phyloP scores from a whole-genome alignment of 371 early-diverging fungal species.

The Choanephora cucurbitarum region DNA sequence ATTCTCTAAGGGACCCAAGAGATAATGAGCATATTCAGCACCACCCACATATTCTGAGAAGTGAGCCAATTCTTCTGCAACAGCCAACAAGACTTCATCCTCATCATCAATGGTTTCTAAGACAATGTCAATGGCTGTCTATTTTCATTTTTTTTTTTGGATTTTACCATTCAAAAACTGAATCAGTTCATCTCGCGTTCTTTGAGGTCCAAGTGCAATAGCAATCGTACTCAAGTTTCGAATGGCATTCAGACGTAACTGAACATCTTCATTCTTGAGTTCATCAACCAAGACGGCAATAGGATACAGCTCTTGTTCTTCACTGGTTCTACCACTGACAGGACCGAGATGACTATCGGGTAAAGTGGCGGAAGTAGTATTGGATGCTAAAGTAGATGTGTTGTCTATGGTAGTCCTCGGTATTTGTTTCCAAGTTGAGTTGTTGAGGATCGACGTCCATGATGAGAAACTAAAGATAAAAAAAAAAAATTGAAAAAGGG shows the following conservation, averaged over 20 bases:
- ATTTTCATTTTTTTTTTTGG: too few species aligned
- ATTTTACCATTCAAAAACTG: slow-evolving; percentile 96
- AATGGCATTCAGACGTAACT: slow-evolving; percentile 93
- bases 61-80: slow-evolving; percentile 94
- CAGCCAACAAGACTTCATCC: slow-evolving; percentile 92
- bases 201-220: slow-evolving; percentile 93
- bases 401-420: background rate
- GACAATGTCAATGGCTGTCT: slow-evolving; percentile 1
- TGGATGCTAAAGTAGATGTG: slow-evolving; percentile 3
- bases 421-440: too few species aligned
- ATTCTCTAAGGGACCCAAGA: slow-evolving; percentile 93
- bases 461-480: background rate
- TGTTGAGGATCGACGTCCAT: background rate
- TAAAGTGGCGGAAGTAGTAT: slow-evolving; percentile 1
- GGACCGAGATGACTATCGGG: slow-evolving; percentile 15
- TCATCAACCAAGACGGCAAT: slow-evolving; percentile 96
- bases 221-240: slow-evolving; percentile 92
- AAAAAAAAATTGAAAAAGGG: too few species aligned
- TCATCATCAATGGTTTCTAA: slow-evolving; percentile 98
- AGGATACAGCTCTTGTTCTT: slow-evolving; percentile 72
- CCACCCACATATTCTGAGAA: slow-evolving; percentile 94
- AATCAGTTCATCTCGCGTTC: slow-evolving; percentile 94
- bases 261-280: slow-evolving; percentile 95
- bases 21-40: slow-evolving; percentile 77
- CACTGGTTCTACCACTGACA: slow-evolving; percentile 11